Evolutionary conservation across 2,329 filamentous ascomycete species (phyloP), one percentile per base, ranked within the genome.

Genomic region (Nemania sp.): DNA sequence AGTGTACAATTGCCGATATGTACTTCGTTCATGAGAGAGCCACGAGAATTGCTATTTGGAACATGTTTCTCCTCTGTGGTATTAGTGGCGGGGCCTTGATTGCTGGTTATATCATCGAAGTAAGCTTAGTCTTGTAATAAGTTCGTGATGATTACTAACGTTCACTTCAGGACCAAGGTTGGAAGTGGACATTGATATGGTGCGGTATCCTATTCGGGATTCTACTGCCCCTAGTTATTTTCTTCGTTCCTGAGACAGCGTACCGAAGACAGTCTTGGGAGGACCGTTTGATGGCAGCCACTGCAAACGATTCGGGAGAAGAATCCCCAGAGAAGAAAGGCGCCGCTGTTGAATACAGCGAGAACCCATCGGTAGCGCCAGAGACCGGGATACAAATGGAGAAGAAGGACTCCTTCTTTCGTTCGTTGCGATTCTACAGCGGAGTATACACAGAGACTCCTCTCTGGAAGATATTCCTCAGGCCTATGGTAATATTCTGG

Each of bases 211-310:
- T 85, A 66, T 81, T 82, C 18, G 83, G 81, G 1, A 68, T 82
- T 2, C 76, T 85, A 57, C 75, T 82, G 20, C 70, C 84, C 15
- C 74, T 83, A 2, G 80, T 85, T 20, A 75, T 84, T 62, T 77
- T 86, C 53, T 82, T 86, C 63, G 84, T 86, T 3, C 84, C 84
- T 0, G 85, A 87, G 72, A 86, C 85, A 18, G 80, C 81, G 1
- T 87, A 84, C 75, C 78, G 77, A 62, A 78, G 84, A 24, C 72
- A 73, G 20, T 71, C 69, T 6, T 72, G 74, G 13, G 68, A 72
- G 56, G 69, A 72, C 5, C 72, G 70, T 29, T 45, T 73, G 13
- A 61, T 20, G 24, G 62, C 64, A 29, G 56, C 53, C 18, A 56
- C 32, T 10, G 43, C 43, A n/a, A 54, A 61, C 18, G 68, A 74